Conservation (phyloP, 805 yeast genomes). For the Teunomyces atbi region DNA sequence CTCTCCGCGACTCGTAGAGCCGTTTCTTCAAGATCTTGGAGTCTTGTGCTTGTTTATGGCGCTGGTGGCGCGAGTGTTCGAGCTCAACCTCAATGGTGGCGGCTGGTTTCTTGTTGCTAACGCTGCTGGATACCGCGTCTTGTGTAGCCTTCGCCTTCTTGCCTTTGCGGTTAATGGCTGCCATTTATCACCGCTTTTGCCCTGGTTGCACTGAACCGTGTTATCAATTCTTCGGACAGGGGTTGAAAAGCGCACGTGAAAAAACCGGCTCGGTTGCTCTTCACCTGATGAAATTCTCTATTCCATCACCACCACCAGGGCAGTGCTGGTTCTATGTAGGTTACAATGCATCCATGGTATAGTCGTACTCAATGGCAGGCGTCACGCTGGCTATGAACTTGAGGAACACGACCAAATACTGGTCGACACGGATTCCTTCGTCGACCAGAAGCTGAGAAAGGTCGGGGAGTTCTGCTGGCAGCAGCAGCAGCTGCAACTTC, state of each 20-base stretch:
- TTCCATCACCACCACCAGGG: neutral
- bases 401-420: slow-evolving; percentile 82
- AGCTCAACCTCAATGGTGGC: neutral
- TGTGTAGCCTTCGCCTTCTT: neutral
- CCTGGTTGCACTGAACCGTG: neutral
- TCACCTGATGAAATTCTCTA: neutral
- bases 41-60: slow-evolving; percentile 5
- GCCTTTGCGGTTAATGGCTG: neutral
- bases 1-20: slow-evolving; percentile 51
- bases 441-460: slow-evolving; percentile 30
- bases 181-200: neutral
- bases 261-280: neutral
- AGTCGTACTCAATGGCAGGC: slow-evolving; percentile 96
- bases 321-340: no score
- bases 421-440: slow-evolving; percentile 72
- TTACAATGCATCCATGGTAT: slow-evolving; percentile 93
- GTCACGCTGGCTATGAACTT: slow-evolving; percentile 96
- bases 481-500: slow-evolving; percentile 20
- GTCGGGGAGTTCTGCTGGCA: neutral
- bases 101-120: neutral
- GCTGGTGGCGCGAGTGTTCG: slow-evolving; percentile 1
- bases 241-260: neutral
- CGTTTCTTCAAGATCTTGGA: slow-evolving; percentile 16
- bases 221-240: neutral
- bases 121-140: neutral